Base-by-base conservation (phyloP, 331 rosid genomes). In the Rhamnella rubrinervis region DNA sequence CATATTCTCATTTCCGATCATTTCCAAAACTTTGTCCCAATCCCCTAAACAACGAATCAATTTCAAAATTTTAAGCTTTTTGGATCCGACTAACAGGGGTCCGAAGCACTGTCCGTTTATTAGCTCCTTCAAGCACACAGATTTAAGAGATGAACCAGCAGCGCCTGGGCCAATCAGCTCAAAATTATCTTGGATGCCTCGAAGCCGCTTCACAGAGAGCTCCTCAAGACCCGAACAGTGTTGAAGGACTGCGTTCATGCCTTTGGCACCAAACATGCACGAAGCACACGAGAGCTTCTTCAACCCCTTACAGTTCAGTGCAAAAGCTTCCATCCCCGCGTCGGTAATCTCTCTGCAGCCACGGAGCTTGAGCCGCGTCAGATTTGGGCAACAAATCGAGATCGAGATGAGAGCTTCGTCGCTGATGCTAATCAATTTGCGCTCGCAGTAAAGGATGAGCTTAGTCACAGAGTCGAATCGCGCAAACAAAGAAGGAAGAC, bases 251-350 rank as follows among this genome's bases (percentile, higher is more conserved):
- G 93, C 88, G 71, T 82, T 85, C 73, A 92, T 85, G 62, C 86
- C 91, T 31, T 70, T 56, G 0, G 83, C 75, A 5, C 97, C 92
- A 76, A 92, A 89, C 83, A 72, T 56, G 74, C 96, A 89, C 9
- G 93, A 85, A 14, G 87, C 81, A 58, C 87, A 82, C 1, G 93
- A 92, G 23, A 92, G 87, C 75, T 89, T 92, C 90, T 83, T 92
- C 73, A 92, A 44, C 2, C 55, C 72, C 67, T 68, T 83, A 75
- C 88, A 89, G 31, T 88, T 92, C 53, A 72, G 63, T 12, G 92
- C 96, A 53, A 92, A 78, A 13, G 55, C 28, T 13, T 81, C 82
- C 85, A 92, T 80, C 20, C 96, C 93, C 1, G 35, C 23, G 58
- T 85, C 92, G 18, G 96, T 80, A 74, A 89, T 70, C 5, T 81